Percentiles rank a stretch among this genome's conserved stretches.
phyloP scores from a whole-genome alignment of 306 rosid genomes.

The Cucurbita pepo region DNA sequence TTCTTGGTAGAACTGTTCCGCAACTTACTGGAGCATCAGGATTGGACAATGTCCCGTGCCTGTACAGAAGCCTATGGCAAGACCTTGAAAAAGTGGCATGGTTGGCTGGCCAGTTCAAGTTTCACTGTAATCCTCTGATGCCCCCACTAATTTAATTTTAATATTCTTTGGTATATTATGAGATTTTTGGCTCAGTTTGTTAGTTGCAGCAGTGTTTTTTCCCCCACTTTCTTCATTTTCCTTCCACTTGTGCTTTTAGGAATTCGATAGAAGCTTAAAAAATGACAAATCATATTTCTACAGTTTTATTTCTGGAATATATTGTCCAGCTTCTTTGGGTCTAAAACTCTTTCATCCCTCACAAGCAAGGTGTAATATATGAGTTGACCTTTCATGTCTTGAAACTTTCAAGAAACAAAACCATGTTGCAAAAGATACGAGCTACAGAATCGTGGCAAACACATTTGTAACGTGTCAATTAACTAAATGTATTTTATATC shows the following conservation, averaged over 20 bases:
- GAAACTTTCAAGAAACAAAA: neutral
- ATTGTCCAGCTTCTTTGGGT: neutral
- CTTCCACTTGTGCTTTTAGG: neutral
- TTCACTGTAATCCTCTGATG: slow-evolving; percentile 56
- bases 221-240: neutral
- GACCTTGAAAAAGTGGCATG: slow-evolving; percentile 92
- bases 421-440: neutral
- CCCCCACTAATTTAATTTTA: slow-evolving; percentile 4
- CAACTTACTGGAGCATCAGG: slow-evolving; percentile 66
- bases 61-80: slow-evolving; percentile 77
- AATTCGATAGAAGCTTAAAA: neutral
- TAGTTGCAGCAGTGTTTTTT: neutral
- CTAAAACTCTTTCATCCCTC: neutral
- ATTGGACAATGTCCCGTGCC: slow-evolving; percentile 90
- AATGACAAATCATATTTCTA: neutral
- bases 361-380: neutral
- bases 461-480: neutral
- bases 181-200: too few species aligned
- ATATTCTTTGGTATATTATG: neutral
- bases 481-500: neutral
- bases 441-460: neutral
- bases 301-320: neutral
- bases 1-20: slow-evolving; percentile 77
- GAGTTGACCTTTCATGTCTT: neutral
- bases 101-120: slow-evolving; percentile 94